phyloP scores from a whole-genome alignment of 1,284 basidiomycete species.

The Apiotrichum gracile region DNA sequence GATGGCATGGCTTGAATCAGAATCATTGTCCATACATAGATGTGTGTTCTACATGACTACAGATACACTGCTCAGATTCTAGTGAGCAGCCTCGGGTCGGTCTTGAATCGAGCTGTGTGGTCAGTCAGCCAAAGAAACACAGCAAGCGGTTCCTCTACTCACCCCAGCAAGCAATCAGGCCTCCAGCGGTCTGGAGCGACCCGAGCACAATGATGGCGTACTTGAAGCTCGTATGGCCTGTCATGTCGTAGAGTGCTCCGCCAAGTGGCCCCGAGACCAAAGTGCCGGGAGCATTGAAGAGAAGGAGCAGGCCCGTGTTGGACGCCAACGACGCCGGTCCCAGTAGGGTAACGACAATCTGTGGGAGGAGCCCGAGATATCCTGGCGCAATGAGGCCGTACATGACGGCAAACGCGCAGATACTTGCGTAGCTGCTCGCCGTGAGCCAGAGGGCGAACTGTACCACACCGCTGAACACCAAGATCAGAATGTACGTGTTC shows the following conservation, averaged over 20 bases:
- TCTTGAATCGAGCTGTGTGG: conserved; percentile 7
- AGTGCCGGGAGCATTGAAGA: conserved; percentile 12
- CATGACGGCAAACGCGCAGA: conserved; percentile 7
- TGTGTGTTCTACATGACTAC: too few relatives aligned
- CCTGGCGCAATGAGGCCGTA: conserved; percentile 25
- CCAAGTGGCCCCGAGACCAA: conserved; percentile 8
- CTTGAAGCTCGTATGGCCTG: conserved; percentile 4
- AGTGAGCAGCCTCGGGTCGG: not conserved
- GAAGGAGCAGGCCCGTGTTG: conserved; percentile 22
- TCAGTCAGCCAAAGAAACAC: not conserved
- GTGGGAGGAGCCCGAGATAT: conserved; percentile 29
- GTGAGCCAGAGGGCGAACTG: conserved; percentile 16
- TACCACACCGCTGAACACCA: conserved; percentile 6
- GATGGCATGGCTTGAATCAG: too few relatives aligned
- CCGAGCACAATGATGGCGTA: conserved; percentile 6
- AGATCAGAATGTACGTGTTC: conserved; percentile 14
- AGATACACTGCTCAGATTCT: not conserved
- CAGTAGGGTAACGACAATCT: conserved; percentile 32
- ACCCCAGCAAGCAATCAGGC: conserved; percentile 11
- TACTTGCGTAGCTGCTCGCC: not conserved
- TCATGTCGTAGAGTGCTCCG: conserved; percentile 11
- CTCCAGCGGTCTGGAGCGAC: conserved; percentile 7
- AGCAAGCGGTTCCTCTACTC: not conserved
- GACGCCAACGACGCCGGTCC: conserved; percentile 30
- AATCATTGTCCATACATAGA: too few relatives aligned